Conservation (phyloP, 176 grass and related monocot species). For the Themeda triandra region DNA sequence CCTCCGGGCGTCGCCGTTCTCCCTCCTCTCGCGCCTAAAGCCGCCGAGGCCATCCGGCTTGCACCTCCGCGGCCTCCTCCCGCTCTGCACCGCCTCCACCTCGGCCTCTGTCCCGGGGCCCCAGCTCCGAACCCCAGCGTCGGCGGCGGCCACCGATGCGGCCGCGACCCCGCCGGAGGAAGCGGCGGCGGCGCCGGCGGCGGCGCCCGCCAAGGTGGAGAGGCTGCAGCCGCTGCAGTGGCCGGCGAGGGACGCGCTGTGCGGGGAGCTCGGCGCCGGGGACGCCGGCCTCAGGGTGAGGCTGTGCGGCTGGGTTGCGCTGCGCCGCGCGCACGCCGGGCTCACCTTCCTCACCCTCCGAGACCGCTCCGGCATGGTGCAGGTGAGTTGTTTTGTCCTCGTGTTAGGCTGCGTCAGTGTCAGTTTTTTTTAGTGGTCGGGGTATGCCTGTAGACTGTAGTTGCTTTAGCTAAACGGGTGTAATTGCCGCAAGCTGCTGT, state of each 20-base stretch:
- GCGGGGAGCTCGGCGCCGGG: slow-evolving; percentile 51
- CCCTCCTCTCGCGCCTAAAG: slow-evolving; percentile 56
- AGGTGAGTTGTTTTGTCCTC: slow-evolving; percentile 32
- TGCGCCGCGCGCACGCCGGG: slow-evolving; percentile 71
- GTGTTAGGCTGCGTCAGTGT: neutral
- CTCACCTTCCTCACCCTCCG: slow-evolving; percentile 87
- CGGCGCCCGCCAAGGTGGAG: neutral
- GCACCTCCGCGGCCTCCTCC: slow-evolving; percentile 33
- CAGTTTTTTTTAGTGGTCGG: neutral
- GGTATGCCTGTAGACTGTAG: neutral
- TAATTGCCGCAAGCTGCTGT: neutral
- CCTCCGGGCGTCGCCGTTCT: slow-evolving; percentile 62
- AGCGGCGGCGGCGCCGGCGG: too few relatives aligned
- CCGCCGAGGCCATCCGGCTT: neutral
- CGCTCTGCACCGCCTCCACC: slow-evolving; percentile 21
- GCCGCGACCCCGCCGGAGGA: slow-evolving; percentile 26
- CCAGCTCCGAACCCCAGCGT: slow-evolving; percentile 43
- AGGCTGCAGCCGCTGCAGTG: slow-evolving; percentile 57
- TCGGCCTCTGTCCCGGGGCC: slow-evolving; percentile 5
- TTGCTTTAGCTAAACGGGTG: neutral
- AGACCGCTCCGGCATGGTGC: slow-evolving; percentile 73
- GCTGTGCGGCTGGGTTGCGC: slow-evolving; percentile 95
- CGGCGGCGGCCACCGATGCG: slow-evolving; percentile 32
- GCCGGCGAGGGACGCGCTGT: slow-evolving; percentile 57
- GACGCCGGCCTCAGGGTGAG: slow-evolving; percentile 70